Evolutionary conservation across 2,329 filamentous ascomycete species (phyloP).

Genomic region (Fusarium keratoplasticum): DNA sequence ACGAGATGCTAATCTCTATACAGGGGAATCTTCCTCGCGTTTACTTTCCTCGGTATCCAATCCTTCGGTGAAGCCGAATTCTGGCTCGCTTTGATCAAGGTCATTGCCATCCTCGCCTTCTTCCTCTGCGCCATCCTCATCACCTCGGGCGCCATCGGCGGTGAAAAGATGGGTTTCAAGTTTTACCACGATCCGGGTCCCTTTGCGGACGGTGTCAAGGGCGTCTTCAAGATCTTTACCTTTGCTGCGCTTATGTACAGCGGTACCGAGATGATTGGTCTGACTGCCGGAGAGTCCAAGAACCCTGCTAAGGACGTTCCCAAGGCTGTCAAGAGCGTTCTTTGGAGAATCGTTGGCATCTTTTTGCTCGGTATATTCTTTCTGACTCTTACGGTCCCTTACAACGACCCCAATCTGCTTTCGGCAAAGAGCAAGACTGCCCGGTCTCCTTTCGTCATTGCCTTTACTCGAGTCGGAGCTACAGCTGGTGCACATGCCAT

Average conservation of each 20-base stretch:
- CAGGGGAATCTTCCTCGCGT: background rate
- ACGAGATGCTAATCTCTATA: background rate
- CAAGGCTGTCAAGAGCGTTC: background rate
- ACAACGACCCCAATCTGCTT: background rate
- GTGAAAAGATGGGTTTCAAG: slow-evolving; percentile 35
- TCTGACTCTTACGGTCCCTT: background rate
- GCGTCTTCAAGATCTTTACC: background rate
- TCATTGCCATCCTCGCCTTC: slow-evolving; percentile 17
- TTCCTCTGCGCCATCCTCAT: slow-evolving; percentile 29
- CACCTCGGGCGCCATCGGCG: slow-evolving; percentile 35
- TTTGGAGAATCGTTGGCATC: background rate
- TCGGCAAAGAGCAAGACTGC: background rate
- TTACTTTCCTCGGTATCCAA: background rate
- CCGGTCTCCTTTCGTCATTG: background rate
- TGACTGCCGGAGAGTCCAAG: background rate
- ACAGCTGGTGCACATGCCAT: background rate
- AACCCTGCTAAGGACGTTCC: background rate
- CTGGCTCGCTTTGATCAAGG: slow-evolving; percentile 17
- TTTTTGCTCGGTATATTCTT: background rate
- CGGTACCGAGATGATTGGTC: background rate
- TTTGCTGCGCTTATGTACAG: background rate
- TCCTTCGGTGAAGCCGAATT: slow-evolving; percentile 12
- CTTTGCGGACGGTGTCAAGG: background rate
- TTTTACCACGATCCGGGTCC: slow-evolving; percentile 9
- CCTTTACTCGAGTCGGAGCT: background rate